Evolutionary conservation across 495 filamentous ascomycete genomes (phyloP).

Genomic region (Neurospora sp.): DNA sequence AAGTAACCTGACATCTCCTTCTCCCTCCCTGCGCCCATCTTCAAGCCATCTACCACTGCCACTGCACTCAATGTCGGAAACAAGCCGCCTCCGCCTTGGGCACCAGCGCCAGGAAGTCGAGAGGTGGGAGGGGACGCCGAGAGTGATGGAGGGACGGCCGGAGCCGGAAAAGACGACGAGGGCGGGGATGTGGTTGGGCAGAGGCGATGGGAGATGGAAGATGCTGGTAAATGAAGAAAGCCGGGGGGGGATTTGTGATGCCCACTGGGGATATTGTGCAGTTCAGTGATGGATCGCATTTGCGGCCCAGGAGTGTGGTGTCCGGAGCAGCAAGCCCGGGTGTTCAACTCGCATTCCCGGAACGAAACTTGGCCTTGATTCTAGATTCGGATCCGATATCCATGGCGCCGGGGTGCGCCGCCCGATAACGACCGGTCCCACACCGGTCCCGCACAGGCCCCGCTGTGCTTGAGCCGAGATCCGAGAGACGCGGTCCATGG

Average conservation of each 20-base stretch:
- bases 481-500: neutral
- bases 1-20: slow-evolving; percentile 39
- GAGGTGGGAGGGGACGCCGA: no score
- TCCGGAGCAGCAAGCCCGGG: no score
- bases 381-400: neutral
- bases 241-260: neutral
- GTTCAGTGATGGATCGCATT: neutral
- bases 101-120: slow-evolving; percentile 29
- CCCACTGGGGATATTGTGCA: neutral
- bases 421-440: neutral
- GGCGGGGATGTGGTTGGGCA: no score
- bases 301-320: no score
- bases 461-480: neutral
- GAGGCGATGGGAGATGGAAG: no score
- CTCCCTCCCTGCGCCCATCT: slow-evolving; percentile 30
- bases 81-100: slow-evolving; percentile 50
- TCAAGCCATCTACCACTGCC: slow-evolving; percentile 43
- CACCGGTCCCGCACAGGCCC: neutral
- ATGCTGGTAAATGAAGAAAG: no score
- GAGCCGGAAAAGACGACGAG: no score
- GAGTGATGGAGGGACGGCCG: no score
- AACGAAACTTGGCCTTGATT: neutral
- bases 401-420: neutral
- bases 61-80: slow-evolving; percentile 51
- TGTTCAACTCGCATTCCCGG: no score